These are phyloP conservation scores for Aspergillus uvarum DNA, from an alignment of 2,329 filamentous ascomycete species.

Conservation along the genomic window DNA sequence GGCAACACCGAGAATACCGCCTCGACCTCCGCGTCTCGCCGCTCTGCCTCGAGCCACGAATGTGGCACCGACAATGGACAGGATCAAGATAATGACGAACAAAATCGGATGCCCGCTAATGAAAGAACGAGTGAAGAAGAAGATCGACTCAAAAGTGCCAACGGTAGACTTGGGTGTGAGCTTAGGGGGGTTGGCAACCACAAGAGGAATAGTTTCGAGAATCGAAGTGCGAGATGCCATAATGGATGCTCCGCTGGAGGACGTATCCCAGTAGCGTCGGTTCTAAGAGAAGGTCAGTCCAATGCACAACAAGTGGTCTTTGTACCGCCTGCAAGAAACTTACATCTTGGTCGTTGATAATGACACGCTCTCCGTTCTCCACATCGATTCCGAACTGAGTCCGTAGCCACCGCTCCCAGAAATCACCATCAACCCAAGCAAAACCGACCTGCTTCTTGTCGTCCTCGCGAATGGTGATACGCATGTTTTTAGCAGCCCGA, in stretches of 20 bases:
- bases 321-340: constrained; percentile 43
- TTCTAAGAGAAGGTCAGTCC: constrained; percentile 57
- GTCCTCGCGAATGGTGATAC: constrained; percentile 84
- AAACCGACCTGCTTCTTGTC: constrained; percentile 88
- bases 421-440: constrained; percentile 94
- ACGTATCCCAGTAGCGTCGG: constrained; percentile 92
- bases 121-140: constrained; percentile 48
- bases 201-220: constrained; percentile 69
- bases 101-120: constrained; percentile 46
- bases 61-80: constrained; percentile 34
- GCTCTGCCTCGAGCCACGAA: constrained; percentile 36
- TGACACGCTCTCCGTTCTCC: constrained; percentile 79
- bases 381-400: constrained; percentile 94
- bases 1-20: constrained; percentile 38
- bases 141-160: constrained; percentile 46
- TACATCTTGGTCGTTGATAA: constrained; percentile 97
- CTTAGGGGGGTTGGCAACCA: constrained; percentile 50
- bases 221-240: constrained; percentile 86
- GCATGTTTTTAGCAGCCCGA: constrained; percentile 82
- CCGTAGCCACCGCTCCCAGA: constrained; percentile 96
- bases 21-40: constrained; percentile 30
- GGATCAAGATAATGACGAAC: constrained; percentile 40
- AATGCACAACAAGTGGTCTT: not conserved
- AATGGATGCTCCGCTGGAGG: constrained; percentile 84
- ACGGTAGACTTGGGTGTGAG: constrained; percentile 52